phyloP scores from a whole-genome alignment of 164 flowering plant species.

The Magnolia officinalis region DNA sequence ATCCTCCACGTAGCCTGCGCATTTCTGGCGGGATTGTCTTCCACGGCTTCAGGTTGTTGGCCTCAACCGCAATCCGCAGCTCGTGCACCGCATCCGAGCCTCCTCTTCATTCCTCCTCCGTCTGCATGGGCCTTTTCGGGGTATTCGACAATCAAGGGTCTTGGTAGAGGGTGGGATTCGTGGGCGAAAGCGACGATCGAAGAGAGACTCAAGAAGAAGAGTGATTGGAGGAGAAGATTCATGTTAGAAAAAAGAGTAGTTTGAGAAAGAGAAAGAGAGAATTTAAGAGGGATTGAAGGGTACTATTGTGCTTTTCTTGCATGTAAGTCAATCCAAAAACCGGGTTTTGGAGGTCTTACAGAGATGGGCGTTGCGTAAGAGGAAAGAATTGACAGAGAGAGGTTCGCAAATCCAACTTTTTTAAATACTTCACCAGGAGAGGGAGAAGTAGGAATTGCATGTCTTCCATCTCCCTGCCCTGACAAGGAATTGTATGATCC shows the following conservation, averaged over 20 bases:
- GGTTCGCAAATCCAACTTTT: too few relatives aligned
- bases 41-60: conserved; percentile 82
- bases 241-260: conserved; percentile 11
- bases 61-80: conserved; percentile 81
- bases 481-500: too few relatives aligned
- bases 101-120: conserved; percentile 25
- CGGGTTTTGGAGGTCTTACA: too few relatives aligned
- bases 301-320: background rate
- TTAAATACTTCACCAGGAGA: too few relatives aligned
- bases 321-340: background rate
- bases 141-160: conserved; percentile 57
- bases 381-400: too few relatives aligned
- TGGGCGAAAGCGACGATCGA: conserved; percentile 15
- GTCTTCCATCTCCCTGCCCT: too few relatives aligned
- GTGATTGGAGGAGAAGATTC: conserved; percentile 13
- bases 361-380: too few relatives aligned
- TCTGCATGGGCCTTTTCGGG: conserved; percentile 21
- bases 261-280: background rate
- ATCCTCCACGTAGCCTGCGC: conserved; percentile 58
- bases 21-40: conserved; percentile 65
- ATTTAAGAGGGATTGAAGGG: background rate
- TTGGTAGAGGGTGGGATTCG: conserved; percentile 42
- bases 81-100: conserved; percentile 43
- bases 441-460: too few relatives aligned
- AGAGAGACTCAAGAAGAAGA: conserved; percentile 18